phyloP scores from a whole-genome alignment of 2,329 filamentous ascomycete species.

The Fusarium sp. region DNA sequence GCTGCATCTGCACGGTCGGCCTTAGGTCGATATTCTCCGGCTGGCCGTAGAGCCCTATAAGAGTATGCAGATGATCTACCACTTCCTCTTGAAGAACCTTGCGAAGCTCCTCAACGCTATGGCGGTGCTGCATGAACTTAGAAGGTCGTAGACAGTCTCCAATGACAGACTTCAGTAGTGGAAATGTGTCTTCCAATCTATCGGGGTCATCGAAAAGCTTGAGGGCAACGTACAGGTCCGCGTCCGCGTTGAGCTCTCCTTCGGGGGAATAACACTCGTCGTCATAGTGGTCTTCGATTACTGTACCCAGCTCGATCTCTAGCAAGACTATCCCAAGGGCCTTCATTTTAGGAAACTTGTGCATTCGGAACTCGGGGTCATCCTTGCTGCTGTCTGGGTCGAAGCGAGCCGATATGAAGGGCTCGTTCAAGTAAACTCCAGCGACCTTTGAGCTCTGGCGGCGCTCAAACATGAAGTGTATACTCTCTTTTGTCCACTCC shows the following conservation, averaged over 20 bases:
- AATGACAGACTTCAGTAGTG: conserved; percentile 4
- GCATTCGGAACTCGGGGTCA: background rate
- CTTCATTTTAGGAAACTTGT: background rate
- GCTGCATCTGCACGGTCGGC: conserved; percentile 7
- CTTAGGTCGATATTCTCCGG: conserved; percentile 17
- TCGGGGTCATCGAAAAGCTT: background rate
- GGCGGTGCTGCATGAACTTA: conserved; percentile 20
- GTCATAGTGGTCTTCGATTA: background rate
- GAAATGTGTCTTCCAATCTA: background rate
- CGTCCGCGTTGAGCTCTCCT: background rate
- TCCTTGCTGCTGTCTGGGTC: background rate
- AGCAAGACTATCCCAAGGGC: background rate
- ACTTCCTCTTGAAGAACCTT: conserved; percentile 15
- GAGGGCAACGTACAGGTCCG: background rate
- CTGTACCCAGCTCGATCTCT: background rate
- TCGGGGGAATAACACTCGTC: background rate
- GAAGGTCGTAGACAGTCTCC: conserved; percentile 12
- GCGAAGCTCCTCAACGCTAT: conserved; percentile 18
- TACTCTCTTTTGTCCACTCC: background rate
- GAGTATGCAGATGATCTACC: conserved; percentile 13
- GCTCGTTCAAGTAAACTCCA: background rate
- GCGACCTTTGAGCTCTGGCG: background rate
- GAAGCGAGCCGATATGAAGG: background rate
- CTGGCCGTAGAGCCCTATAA: conserved; percentile 9
- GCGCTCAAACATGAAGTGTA: background rate